Conservation (phyloP, 1,139 yeast genomes). For the Arxiozyma heterogenica region DNA sequence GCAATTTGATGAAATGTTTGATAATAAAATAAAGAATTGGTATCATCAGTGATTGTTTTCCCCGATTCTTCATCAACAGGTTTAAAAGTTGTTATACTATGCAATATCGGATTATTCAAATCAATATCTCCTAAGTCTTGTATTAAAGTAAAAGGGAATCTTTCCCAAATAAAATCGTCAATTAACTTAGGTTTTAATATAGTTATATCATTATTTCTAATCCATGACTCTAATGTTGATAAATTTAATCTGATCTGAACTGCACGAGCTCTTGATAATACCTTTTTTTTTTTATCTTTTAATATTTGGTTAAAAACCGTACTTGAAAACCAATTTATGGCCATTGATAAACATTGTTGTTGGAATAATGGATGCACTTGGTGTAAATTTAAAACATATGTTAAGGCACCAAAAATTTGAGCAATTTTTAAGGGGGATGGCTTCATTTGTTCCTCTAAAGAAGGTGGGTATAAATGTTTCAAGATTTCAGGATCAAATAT, state of each 20-base stretch:
- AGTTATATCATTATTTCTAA: slow-evolving; percentile 55
- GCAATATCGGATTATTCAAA: slow-evolving; percentile 15
- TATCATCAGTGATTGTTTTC: slow-evolving; percentile 22
- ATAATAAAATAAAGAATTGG: slow-evolving; percentile 42
- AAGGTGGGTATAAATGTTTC: slow-evolving; percentile 64
- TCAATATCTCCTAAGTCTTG: slow-evolving; percentile 28
- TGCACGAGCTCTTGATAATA: slow-evolving; percentile 74
- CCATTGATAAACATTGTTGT: slow-evolving; percentile 69
- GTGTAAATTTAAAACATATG: slow-evolving; percentile 76
- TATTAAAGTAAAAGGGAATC: slow-evolving; percentile 38
- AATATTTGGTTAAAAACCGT: slow-evolving; percentile 66
- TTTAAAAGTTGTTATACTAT: slow-evolving; percentile 25
- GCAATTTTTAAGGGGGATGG: slow-evolving; percentile 85
- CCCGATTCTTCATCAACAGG: slow-evolving; percentile 21
- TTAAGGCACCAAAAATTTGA: slow-evolving; percentile 80
- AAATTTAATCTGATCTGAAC: slow-evolving; percentile 81
- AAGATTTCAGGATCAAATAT: slow-evolving; percentile 51
- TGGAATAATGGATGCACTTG: slow-evolving; percentile 67
- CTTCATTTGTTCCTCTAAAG: slow-evolving; percentile 53
- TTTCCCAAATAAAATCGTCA: slow-evolving; percentile 32
- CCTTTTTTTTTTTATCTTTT: slow-evolving; percentile 46
- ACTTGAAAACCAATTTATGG: slow-evolving; percentile 69
- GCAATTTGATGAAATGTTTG: slow-evolving; percentile 53
- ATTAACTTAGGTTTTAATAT: slow-evolving; percentile 40
- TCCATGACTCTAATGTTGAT: slow-evolving; percentile 88